Conservation (phyloP, 2,329 filamentous ascomycete species). For the Aspergillus arachidicola region DNA sequence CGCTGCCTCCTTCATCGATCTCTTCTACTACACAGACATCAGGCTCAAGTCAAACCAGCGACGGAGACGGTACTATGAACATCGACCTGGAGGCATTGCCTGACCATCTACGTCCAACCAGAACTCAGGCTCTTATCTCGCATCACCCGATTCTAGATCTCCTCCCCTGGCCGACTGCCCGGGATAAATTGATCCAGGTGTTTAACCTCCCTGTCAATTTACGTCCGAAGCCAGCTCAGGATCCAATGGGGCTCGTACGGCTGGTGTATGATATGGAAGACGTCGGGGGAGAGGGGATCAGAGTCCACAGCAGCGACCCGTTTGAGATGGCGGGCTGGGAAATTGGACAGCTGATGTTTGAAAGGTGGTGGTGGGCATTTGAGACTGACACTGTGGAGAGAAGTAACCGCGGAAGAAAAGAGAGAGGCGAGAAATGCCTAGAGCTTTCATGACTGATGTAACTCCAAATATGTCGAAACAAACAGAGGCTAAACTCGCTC, state of each 20-base stretch:
- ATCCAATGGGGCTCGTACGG: constrained; percentile 52
- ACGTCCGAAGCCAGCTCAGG: constrained; percentile 52
- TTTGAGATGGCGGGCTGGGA: constrained; percentile 57
- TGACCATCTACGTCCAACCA: constrained; percentile 54
- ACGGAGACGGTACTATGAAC: neutral
- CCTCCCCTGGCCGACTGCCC: constrained; percentile 59
- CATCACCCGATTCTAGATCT: constrained; percentile 63
- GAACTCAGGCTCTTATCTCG: constrained; percentile 52
- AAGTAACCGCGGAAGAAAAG: constrained; percentile 55
- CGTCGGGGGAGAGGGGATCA: constrained; percentile 51
- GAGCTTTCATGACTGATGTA: neutral
- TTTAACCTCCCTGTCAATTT: constrained; percentile 52
- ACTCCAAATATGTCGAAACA: neutral
- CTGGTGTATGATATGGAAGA: constrained; percentile 63
- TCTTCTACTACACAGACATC: constrained; percentile 18
- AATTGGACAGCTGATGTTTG: constrained; percentile 60
- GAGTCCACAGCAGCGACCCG: constrained; percentile 55
- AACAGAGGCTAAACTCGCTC: neutral
- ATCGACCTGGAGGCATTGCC: constrained; percentile 43
- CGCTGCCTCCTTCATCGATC: constrained; percentile 12
- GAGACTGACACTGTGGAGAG: constrained; percentile 56
- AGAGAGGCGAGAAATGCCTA: constrained; percentile 44
- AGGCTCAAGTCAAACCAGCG: constrained; percentile 7
- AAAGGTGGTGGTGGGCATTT: constrained; percentile 64
- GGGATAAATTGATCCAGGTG: constrained; percentile 57